Evolutionary conservation across 371 early-diverging fungal genomes (phyloP), one percentile per base, ranked within the genome.

Genomic region (Cladochytrium tenue): DNA sequence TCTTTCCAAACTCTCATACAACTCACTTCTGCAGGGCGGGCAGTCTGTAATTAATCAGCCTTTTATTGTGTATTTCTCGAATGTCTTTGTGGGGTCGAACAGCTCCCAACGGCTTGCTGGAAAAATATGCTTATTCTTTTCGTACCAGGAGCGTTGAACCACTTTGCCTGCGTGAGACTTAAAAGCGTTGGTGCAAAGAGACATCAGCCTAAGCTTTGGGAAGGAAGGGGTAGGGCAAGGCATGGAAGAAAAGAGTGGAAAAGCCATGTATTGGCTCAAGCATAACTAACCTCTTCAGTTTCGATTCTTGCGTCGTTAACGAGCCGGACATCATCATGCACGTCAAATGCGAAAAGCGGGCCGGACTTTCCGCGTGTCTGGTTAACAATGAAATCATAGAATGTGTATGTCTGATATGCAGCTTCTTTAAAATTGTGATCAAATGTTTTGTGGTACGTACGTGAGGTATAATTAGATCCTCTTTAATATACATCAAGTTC

Each of bases 311-410:
- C 95, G 74, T 96, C 96, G 67, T 90, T 87, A 0, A 89, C 78
- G 57, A 96, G 76, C 62, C 96, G 88, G 61, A 95, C 88, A 81
- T 96, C 96, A 53, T 95, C 96, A 66, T 92, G 93, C 0, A 94
- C 96, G 71, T 93, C 95, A 79, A 96, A 96, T 55, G 79, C 88
- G 72, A 96, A 96, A 60, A 96, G 66, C 0, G 97, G 96, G 1
- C 97, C 97, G 2, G 95, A 94, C 70, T 96, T 96, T 23, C 96
- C 97, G 51, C 97, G 88, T 20, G 93, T 92, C 73, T 94, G 93
- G 82, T 95, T 96, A 73, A 96, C 81, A 35, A 96, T 96, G 61
- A 96, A 94, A 72, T 96, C 96, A 78, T 96, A 96, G 70, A 96
- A 96, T 4, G 95, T 92, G 73, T 91, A 93, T 67, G 95, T 94